Percentiles rank a stretch among this genome's conserved stretches.
phyloP scores from a whole-genome alignment of 345 rosid genomes.

The Sisymbrium irio region DNA sequence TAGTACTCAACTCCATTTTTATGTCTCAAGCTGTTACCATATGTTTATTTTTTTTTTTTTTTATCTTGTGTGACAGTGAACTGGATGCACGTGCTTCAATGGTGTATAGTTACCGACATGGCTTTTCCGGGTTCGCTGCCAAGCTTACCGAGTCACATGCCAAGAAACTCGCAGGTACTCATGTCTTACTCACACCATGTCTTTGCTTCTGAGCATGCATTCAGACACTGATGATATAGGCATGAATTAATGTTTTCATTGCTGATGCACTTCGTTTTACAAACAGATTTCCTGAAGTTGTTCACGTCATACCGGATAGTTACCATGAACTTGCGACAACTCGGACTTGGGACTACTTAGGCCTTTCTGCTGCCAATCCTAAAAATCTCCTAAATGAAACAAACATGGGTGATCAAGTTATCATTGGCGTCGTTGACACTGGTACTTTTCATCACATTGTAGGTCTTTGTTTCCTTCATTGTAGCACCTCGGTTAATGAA shows the following conservation, averaged over 20 bases:
- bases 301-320: slow-evolving; percentile 39
- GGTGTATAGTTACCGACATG: too few relatives aligned
- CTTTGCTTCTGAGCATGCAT: too few relatives aligned
- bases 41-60: not conserved
- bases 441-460: slow-evolving; percentile 15
- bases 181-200: too few relatives aligned
- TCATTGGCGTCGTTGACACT: slow-evolving; percentile 30
- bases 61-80: slow-evolving; percentile 26
- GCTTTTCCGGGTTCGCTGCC: too few relatives aligned
- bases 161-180: too few relatives aligned
- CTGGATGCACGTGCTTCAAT: slow-evolving; percentile 36
- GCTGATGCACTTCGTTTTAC: too few relatives aligned
- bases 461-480: too few relatives aligned
- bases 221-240: too few relatives aligned
- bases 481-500: too few relatives aligned
- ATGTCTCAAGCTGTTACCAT: not conserved
- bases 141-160: too few relatives aligned
- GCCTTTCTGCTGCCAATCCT: slow-evolving; percentile 22
- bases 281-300: slow-evolving; percentile 42
- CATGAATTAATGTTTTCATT: too few relatives aligned
- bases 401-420: slow-evolving; percentile 31
- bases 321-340: slow-evolving; percentile 39
- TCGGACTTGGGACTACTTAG: slow-evolving; percentile 46
- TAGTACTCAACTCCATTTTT: too few relatives aligned
- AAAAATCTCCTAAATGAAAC: slow-evolving; percentile 16